Evolutionary conservation across 2,329 filamentous ascomycete species (phyloP).

Genomic region (Didymella arachidicola): DNA sequence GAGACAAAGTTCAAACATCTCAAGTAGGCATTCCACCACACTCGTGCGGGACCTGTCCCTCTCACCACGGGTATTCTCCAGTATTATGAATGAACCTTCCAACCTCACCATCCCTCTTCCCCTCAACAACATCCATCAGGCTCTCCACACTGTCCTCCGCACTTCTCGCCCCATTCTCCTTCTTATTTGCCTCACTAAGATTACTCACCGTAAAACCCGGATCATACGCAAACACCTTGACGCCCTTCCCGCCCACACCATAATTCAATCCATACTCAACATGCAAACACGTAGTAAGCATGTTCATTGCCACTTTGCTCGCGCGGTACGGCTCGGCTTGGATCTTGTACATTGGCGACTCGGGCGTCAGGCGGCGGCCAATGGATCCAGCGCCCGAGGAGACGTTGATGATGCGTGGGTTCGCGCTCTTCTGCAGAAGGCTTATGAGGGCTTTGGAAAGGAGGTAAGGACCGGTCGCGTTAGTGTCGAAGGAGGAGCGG

Average conservation of each 20-base stretch:
- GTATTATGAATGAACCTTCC: slow-evolving; percentile 45
- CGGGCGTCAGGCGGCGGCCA: slow-evolving; percentile 34
- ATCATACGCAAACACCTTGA: slow-evolving; percentile 52
- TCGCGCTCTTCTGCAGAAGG: slow-evolving; percentile 27
- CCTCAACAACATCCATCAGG: slow-evolving; percentile 50
- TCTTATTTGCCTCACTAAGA: slow-evolving; percentile 43
- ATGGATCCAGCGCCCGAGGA: slow-evolving; percentile 48
- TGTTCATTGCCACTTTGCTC: slow-evolving; percentile 52
- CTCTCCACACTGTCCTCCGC: slow-evolving; percentile 44
- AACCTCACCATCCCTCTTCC: slow-evolving; percentile 47
- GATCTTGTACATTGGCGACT: slow-evolving; percentile 38
- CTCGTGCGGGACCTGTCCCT: too few species aligned
- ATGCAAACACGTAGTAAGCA: slow-evolving; percentile 45
- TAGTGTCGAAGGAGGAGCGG: slow-evolving; percentile 38
- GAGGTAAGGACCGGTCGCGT: slow-evolving; percentile 39
- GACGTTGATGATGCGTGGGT: slow-evolving; percentile 49
- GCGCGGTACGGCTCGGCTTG: slow-evolving; percentile 44
- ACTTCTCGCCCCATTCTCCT: slow-evolving; percentile 48
- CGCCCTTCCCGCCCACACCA: background rate
- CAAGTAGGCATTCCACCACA: background rate
- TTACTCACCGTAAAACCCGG: slow-evolving; percentile 51
- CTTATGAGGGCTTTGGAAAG: slow-evolving; percentile 32
- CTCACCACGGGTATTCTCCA: slow-evolving; percentile 45
- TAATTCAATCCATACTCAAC: slow-evolving; percentile 18
- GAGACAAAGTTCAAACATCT: slow-evolving; percentile 5